Base-by-base conservation (phyloP, 495 filamentous ascomycete species). In the Lepraria neglecta region DNA sequence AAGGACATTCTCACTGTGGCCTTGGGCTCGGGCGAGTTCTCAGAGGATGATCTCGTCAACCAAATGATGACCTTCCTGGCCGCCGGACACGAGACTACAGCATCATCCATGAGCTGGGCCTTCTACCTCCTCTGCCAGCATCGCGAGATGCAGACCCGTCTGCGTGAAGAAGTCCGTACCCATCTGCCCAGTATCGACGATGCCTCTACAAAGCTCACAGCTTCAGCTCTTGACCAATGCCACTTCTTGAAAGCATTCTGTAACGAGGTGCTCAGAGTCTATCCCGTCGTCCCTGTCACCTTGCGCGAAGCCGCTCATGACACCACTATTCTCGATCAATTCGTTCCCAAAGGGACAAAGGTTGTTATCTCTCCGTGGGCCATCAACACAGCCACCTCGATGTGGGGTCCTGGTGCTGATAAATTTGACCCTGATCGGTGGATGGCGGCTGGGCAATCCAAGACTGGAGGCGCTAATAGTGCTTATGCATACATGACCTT, bases 1-100 rank as follows among this genome's bases (percentile, higher is more conserved):
- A 68, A 84, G 19, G 92, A 96, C 67, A 95, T 97, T 60, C 77
- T 96, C 58, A 90, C 87, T 7, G 85, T 94, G 0, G 91, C 92
- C 24, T 72, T 96, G 28, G 80, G 87, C 60, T 88, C 83, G 24
- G 89, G 86, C 44, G 82, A 80, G 28, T 95, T 95, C 70, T 80
- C 77, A 31, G 88, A 92, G 54, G 87, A 91, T 38, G 86, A 89
- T 56, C 84, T 96, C 28, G 78, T 90, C 45, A 89, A 96, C 69
- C 92, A 97, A 69, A 81, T 94, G 70, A 95, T 96, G 91, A 97
- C 92, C 3, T 96, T 97, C 76, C 84, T 96, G 3, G 88, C 86
- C 0, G 92, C 92, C 0, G 92, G 92, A 19, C 92, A 97, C 70
- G 92, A 95, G 76, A 88, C 84, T 9, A 87, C 85, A 9, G 76